Conservation (phyloP, 495 filamentous ascomycete species). For the Staphylotrichum longicolle region DNA sequence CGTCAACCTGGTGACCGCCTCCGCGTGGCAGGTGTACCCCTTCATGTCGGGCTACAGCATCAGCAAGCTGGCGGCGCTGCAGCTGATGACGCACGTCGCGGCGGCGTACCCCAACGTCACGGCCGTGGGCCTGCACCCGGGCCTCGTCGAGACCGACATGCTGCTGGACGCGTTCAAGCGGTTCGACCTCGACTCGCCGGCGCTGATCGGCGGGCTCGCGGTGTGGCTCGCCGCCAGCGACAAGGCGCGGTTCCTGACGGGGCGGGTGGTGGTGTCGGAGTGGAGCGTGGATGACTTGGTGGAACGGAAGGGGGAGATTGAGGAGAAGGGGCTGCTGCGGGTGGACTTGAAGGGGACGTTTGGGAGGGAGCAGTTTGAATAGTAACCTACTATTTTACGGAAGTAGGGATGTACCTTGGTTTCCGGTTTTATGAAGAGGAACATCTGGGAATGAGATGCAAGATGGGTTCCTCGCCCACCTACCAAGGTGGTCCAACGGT, state of each 20-base stretch:
- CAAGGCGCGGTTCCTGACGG: conserved; percentile 9
- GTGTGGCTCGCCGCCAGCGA: conserved; percentile 6
- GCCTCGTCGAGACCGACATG: conserved; percentile 14
- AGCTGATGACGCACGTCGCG: conserved; percentile 8
- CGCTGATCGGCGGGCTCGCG: conserved; percentile 4
- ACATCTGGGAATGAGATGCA: too few species aligned
- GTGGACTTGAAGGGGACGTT: not conserved
- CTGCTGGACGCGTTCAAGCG: not conserved
- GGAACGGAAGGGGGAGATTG: conserved; percentile 11
- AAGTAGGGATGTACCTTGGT: too few species aligned
- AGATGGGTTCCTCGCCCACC: too few species aligned
- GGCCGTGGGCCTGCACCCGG: conserved; percentile 11
- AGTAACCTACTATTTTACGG: too few species aligned
- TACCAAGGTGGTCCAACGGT: too few species aligned
- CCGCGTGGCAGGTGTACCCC: conserved; percentile 3
- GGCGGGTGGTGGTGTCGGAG: not conserved
- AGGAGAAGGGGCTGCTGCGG: not conserved
- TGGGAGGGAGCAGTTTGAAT: conserved; percentile 7
- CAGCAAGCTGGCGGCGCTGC: conserved; percentile 13
- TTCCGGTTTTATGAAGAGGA: too few species aligned
- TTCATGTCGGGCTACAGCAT: conserved; percentile 14
- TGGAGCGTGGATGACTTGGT: conserved; percentile 17
- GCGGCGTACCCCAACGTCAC: conserved; percentile 8
- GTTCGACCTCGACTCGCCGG: conserved; percentile 10
- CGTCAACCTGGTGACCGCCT: conserved; percentile 10